These are phyloP conservation scores for Oenanthe sinensis DNA, from an alignment of 129 eudicot genomes.

Conservation along the genomic window DNA sequence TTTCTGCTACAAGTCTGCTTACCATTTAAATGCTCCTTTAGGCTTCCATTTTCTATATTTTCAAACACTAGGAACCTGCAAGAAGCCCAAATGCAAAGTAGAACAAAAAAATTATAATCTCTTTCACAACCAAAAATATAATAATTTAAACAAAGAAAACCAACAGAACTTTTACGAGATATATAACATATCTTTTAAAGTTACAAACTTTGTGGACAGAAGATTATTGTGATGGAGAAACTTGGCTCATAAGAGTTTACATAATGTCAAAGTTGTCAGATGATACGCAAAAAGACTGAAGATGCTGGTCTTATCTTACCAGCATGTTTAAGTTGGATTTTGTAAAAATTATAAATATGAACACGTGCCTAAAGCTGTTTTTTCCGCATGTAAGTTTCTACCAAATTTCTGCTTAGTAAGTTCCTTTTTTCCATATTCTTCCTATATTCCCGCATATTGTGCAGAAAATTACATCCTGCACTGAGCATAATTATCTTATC, in stretches of 20 bases:
- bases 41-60: constrained; percentile 66
- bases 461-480: background rate
- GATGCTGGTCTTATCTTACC: background rate
- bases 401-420: background rate
- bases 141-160: background rate
- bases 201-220: background rate
- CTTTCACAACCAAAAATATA: background rate
- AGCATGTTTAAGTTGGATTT: background rate
- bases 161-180: background rate
- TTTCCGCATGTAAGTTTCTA: background rate
- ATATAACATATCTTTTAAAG: background rate
- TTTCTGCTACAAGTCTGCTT: constrained; percentile 18
- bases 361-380: background rate
- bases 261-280: background rate
- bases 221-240: background rate
- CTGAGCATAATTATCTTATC: background rate
- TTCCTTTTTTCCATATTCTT: background rate
- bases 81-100: background rate
- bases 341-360: background rate
- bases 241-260: background rate
- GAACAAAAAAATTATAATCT: no score
- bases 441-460: background rate
- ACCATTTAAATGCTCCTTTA: constrained; percentile 85
- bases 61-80: constrained; percentile 79
- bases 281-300: background rate